Conservation (phyloP, 73 alveolate genomes). For the Stentor coeruleus region DNA sequence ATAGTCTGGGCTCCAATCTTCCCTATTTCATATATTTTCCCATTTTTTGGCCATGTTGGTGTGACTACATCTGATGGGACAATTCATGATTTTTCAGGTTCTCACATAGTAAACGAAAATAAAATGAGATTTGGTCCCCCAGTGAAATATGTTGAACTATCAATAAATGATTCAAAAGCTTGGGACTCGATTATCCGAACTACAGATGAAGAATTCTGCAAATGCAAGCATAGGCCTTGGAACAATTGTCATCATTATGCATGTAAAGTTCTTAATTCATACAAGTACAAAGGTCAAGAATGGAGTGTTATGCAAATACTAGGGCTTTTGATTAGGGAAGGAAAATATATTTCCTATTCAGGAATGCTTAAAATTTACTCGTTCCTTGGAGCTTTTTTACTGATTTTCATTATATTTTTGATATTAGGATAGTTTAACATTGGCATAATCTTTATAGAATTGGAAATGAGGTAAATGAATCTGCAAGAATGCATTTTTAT, state of each 20-base stretch:
- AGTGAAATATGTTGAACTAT: slow-evolving; percentile 62
- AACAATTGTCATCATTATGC: slow-evolving; percentile 15
- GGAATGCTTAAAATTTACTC: neutral
- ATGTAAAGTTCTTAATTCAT: neutral
- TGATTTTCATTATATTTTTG: too few relatives aligned
- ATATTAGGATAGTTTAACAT: too few relatives aligned
- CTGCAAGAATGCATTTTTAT: too few relatives aligned
- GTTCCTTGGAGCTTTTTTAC: too few relatives aligned
- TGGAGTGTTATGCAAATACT: neutral
- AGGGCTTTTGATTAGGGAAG: neutral
- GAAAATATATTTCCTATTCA: neutral
- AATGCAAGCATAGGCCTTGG: neutral
- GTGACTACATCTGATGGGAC: slow-evolving; percentile 76
- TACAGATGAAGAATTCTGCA: too few relatives aligned
- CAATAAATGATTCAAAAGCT: neutral
- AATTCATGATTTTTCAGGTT: slow-evolving; percentile 92
- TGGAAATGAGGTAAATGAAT: too few relatives aligned
- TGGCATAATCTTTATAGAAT: too few relatives aligned
- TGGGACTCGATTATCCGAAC: neutral
- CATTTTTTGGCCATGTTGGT: slow-evolving; percentile 94
- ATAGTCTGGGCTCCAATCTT: slow-evolving; percentile 97
- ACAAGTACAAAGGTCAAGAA: neutral
- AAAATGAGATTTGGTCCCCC: slow-evolving; percentile 95
- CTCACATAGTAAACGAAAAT: slow-evolving; percentile 77
- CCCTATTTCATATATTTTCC: slow-evolving; percentile 69